phyloP scores from a whole-genome alignment of 768 basidiomycete species.

The Ephemerocybe angulata region DNA sequence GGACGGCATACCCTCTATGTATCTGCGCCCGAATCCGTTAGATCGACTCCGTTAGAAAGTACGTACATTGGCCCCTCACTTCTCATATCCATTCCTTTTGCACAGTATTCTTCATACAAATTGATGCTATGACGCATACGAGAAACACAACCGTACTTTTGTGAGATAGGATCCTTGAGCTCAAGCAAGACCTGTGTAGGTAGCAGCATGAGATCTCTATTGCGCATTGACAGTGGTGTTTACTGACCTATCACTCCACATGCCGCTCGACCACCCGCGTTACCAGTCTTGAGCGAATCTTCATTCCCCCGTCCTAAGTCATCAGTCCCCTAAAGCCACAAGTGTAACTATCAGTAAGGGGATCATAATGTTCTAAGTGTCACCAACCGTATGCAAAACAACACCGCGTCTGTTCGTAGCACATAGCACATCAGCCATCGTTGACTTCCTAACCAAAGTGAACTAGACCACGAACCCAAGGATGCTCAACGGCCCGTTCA shows the following conservation, averaged over 20 bases:
- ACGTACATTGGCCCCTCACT: too few species aligned
- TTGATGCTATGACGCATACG: too few species aligned
- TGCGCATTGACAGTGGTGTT: constrained; percentile 10
- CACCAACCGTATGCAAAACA: constrained; percentile 65
- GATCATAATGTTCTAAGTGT: neutral
- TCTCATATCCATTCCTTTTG: too few species aligned
- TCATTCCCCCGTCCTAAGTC: constrained; percentile 67
- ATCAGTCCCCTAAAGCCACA: constrained; percentile 56
- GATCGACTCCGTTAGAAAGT: too few species aligned
- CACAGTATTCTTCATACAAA: too few species aligned
- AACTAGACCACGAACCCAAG: constrained; percentile 9
- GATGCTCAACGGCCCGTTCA: constrained; percentile 63
- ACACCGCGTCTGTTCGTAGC: constrained; percentile 51
- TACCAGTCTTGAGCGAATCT: constrained; percentile 75
- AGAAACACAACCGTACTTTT: too few species aligned
- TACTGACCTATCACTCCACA: constrained; percentile 73
- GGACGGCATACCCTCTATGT: too few species aligned
- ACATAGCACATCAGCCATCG: neutral
- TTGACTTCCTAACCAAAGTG: too few species aligned
- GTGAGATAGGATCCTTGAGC: too few species aligned
- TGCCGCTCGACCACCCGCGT: constrained; percentile 72
- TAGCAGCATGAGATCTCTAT: too few species aligned
- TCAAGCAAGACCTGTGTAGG: too few species aligned
- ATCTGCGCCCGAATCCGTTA: too few species aligned
- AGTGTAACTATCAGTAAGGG: constrained; percentile 2